Base-by-base conservation (phyloP, 768 basidiomycete species). In the Kwoniella pini region DNA sequence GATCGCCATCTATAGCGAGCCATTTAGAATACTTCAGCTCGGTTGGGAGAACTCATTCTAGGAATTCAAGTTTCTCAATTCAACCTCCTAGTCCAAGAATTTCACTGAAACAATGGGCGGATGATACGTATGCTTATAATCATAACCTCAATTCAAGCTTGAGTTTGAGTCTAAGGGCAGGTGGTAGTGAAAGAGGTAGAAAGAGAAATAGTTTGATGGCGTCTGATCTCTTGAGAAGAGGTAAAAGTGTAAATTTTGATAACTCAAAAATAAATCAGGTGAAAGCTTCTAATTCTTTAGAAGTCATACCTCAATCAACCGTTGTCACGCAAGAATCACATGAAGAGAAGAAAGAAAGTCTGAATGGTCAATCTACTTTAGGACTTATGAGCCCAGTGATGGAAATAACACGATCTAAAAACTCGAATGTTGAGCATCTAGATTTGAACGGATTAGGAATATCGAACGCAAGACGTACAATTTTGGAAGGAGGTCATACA, bases 31-130 rank as follows among this genome's bases (percentile, higher is more conserved):
- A 60, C 48, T 63, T 63, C 54, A 57, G 36, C 22, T 21, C 63
- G 30, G 26, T 64, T 38, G 45, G 49, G 4, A 51, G 54, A 28
- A 48, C 36, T 13, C 59, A 67, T 56, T 67, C 65, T 2, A 27
- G 65, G 11, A 51, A 28, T 31, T 63, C 65, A 3, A 62, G 60
- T 11, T 60, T 60, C 17, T 42, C 58, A 1, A 26, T 59, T 24
- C 31, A 38, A 24, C 61, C 65, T 6, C 65, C 67, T 3, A 63
- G 60, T n/a, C 67, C 67, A 5, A 28, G 67, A 24, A 45, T 69
- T 3, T 50, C 67, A 10, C 56, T 67, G 4, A 46, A 56, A 19
- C 68, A 64, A 27, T 67, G 65, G 65, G 62, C 65, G 17, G 65
- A 67, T 22, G 36, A 57, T 3, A 50, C 42, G 10, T 57, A 57